A percentile compares a stretch with the other conserved stretches of the same genome.
Evolutionary conservation across 345 rosid genomes (phyloP).

Genomic region (Hypericum androsaemum): DNA sequence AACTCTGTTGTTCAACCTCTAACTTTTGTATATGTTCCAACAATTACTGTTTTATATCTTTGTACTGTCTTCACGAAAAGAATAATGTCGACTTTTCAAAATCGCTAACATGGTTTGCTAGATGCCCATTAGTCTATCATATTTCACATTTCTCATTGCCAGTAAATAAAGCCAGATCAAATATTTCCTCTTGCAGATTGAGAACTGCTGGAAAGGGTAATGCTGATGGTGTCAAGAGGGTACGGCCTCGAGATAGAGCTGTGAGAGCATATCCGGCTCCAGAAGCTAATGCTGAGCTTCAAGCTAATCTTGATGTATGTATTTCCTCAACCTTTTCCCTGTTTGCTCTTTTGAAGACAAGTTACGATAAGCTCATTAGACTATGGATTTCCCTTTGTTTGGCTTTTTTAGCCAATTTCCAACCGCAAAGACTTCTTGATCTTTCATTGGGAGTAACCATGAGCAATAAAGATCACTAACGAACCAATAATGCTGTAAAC

Average conservation of each 20-base stretch:
- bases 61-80: too few relatives aligned
- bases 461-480: too few relatives aligned
- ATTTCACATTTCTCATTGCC: neutral
- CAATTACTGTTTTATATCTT: too few relatives aligned
- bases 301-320: conserved; percentile 25
- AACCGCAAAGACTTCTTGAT: too few relatives aligned
- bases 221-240: conserved; percentile 17
- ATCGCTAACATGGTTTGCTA: too few relatives aligned
- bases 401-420: too few relatives aligned
- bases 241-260: conserved; percentile 20
- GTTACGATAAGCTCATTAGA: too few relatives aligned
- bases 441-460: too few relatives aligned
- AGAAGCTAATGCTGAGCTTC: conserved; percentile 27
- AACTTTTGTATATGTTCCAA: too few relatives aligned
- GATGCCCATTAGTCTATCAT: neutral
- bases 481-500: too few relatives aligned
- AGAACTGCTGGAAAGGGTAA: conserved; percentile 19
- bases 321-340: conserved; percentile 4
- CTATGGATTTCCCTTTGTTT: too few relatives aligned
- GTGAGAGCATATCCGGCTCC: conserved; percentile 20
- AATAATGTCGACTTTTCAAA: too few relatives aligned
- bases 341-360: neutral
- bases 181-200: conserved; percentile 13
- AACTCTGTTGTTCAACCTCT: neutral
- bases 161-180: conserved; percentile 1